phyloP scores from a whole-genome alignment of 2,329 filamentous ascomycete genomes.

The Apiospora arundinis region DNA sequence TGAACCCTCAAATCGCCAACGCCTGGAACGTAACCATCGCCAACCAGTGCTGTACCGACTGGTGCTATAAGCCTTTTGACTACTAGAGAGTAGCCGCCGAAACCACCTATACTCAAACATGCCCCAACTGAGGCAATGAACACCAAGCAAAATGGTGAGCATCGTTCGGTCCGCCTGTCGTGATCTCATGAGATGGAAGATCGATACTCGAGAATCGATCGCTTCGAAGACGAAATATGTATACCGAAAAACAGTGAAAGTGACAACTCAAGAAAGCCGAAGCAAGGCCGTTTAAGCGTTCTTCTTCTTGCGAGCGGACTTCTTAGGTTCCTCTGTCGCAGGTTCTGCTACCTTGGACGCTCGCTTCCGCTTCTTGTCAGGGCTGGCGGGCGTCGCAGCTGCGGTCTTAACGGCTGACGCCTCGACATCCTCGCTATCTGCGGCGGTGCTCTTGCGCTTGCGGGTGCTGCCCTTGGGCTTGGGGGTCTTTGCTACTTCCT shows the following conservation, averaged over 20 bases:
- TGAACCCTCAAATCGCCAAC: constrained; percentile 6
- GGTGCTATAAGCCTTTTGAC: not conserved
- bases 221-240: constrained; percentile 22
- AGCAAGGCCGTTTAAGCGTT: constrained; percentile 41
- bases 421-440: constrained; percentile 49
- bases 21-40: constrained; percentile 1
- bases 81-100: not conserved
- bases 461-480: constrained; percentile 57
- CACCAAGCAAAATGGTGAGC: not conserved
- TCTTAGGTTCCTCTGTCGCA: constrained; percentile 64
- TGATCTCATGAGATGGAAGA: constrained; percentile 22
- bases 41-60: constrained; percentile 3
- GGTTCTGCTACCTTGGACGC: constrained; percentile 61
- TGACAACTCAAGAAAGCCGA: constrained; percentile 22
- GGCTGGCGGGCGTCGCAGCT: constrained; percentile 55
- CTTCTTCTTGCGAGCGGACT: constrained; percentile 65
- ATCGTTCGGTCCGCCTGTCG: constrained; percentile 11
- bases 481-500: constrained; percentile 61
- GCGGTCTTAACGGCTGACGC: constrained; percentile 44
- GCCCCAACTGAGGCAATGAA: not conserved
- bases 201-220: not conserved
- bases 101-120: constrained; percentile 15
- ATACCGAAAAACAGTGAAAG: constrained; percentile 23
- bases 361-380: constrained; percentile 69
- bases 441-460: constrained; percentile 62